Base-by-base conservation (phyloP, 2,329 filamentous ascomycete species). In the Fusarium sarcochroum region DNA sequence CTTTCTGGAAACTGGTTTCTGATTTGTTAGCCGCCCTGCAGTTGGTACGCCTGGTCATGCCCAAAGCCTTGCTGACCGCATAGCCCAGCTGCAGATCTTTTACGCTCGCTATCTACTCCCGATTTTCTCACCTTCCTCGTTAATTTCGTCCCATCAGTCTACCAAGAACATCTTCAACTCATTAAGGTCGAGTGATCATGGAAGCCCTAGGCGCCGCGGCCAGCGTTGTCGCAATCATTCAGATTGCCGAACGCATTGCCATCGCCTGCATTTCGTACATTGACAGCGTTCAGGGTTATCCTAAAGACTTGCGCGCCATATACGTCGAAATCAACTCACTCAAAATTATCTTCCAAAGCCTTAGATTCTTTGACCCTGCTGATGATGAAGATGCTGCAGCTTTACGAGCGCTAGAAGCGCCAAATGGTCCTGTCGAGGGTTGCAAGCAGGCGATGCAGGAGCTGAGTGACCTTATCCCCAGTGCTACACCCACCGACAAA, bases 401-500 rank as follows among this genome's bases (percentile, higher is more conserved):
- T n/a, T 27, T 20, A 34, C 14, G 18, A 25, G 38, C 38, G 38
- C 13, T 45, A 1, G 3, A 21, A 8, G 13, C 38, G 9, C 15
- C 27, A 7, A 13, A 35, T 1, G 27, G 27, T 0, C 25, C 50
- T 10, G 8, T 53, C 5, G 38, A 27, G 13, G 50, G 50, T 1
- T 53, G 17, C 2, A 46, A 10, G 3, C 13, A 9, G 2, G 18
- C 38, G 5, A 14, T 45, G 50, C 11, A 2, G 13, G 27, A 30
- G 0, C 1, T 53, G 0, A 30, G 27, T 1, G n/a, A 17, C 3
- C 9, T 53, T 5, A 18, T 45, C 15, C 50, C 38, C 27, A 5
- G 20, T 14, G 0, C 50, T 7, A 3, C n/a, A 18, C 35, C 15
- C 18, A 1, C 6, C 1, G 15, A 3, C 14, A 10, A 4, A 32